A percentile compares a stretch with the other conserved stretches of the same genome.
Conservation (phyloP, 2,329 filamentous ascomycete genomes). For the Cercospora berteroae region DNA sequence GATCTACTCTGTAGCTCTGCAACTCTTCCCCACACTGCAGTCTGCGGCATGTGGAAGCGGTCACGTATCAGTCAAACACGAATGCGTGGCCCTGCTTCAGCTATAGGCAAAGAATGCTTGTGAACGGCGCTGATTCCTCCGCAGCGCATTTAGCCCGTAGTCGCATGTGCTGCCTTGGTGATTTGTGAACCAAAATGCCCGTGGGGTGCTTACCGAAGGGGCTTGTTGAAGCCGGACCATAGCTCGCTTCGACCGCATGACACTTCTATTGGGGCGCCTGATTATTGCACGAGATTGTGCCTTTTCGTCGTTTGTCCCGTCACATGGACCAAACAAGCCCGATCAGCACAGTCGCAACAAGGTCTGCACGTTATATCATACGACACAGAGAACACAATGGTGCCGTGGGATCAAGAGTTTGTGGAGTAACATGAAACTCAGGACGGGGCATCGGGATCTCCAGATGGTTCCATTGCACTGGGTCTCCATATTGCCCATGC, state of each 20-base stretch:
- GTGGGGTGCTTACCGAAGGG: not conserved
- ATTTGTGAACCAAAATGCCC: not conserved
- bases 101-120: not conserved
- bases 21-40: not conserved
- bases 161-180: not conserved
- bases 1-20: not conserved
- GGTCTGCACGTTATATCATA: not conserved
- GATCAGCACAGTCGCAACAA: not conserved
- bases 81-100: not conserved
- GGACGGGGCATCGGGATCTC: slow-evolving; percentile 1
- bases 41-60: not conserved
- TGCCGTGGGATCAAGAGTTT: not conserved
- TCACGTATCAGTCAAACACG: not conserved
- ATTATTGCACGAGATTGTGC: not conserved
- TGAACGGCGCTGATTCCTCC: not conserved
- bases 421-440: not conserved
- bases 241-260: not conserved
- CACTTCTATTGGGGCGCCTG: not conserved
- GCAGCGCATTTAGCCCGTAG: not conserved
- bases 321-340: not conserved
- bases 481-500: not conserved
- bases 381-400: not conserved
- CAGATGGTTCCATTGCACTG: slow-evolving; percentile 2
- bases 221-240: not conserved
- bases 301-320: not conserved